Percentiles rank a stretch among this genome's conserved stretches.
Conservation (phyloP, 2,329 filamentous ascomycete species). For the Pseudogymnoascus sp. region DNA sequence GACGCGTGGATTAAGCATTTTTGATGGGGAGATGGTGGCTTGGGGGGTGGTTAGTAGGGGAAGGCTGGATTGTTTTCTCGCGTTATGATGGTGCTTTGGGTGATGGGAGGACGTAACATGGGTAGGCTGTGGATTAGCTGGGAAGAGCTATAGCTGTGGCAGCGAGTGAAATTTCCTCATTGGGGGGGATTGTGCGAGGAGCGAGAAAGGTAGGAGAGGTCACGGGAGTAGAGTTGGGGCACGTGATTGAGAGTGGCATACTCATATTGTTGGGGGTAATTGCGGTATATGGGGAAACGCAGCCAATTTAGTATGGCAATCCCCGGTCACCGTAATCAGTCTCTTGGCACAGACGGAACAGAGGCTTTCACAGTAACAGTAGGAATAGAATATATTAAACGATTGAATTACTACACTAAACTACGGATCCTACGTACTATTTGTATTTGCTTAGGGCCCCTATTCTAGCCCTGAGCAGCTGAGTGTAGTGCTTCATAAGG, state of each 20-base stretch:
- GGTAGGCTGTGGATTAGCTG: background rate
- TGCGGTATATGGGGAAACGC: no score
- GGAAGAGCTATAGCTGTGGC: background rate
- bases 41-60: background rate
- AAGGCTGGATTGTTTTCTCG: background rate
- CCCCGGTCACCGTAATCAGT: no score
- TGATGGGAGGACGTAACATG: background rate
- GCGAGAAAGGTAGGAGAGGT: background rate
- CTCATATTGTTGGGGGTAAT: background rate
- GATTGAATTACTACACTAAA: no score
- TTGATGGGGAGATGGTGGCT: background rate
- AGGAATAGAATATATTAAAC: no score
- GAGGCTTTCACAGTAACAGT: no score
- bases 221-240: background rate
- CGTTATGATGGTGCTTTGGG: background rate
- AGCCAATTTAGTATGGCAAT: no score
- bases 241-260: no score
- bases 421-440: no score
- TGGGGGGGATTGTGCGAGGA: background rate
- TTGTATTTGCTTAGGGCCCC: no score
- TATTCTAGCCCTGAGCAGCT: no score
- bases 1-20: background rate
- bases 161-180: background rate
- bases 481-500: no score
- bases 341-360: no score